Percentiles rank a stretch among this genome's conserved stretches.
phyloP scores from a whole-genome alignment of 2,329 filamentous ascomycete species.

The Zymoseptoria ardabiliae region DNA sequence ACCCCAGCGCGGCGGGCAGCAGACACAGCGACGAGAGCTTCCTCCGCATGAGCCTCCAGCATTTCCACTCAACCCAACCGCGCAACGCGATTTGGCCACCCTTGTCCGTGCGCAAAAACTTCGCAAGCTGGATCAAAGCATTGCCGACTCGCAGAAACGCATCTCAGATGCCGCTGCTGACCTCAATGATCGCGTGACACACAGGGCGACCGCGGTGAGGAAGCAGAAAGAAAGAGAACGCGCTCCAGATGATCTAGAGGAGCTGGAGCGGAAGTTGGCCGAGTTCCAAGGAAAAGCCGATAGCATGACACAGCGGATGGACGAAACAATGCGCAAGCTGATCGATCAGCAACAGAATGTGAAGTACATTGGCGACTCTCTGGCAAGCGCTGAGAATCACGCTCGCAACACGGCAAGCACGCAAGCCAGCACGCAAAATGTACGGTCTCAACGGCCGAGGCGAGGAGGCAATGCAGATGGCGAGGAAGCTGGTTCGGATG shows the following conservation, averaged over 20 bases:
- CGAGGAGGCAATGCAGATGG: conserved; percentile 15
- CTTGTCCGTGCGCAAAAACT: conserved; percentile 39
- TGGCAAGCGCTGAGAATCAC: conserved; percentile 38
- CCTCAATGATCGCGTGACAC: conserved; percentile 50
- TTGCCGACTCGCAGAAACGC: conserved; percentile 40
- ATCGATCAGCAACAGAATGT: conserved; percentile 50
- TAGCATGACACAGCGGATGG: conserved; percentile 47
- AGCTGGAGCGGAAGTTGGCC: conserved; percentile 35
- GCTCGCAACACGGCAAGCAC: conserved; percentile 29
- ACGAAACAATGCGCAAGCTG: conserved; percentile 49
- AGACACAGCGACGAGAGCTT: not conserved
- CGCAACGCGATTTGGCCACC: conserved; percentile 40
- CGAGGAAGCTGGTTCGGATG: conserved; percentile 29
- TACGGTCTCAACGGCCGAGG: conserved; percentile 20
- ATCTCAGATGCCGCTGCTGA: conserved; percentile 45
- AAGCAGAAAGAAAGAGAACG: conserved; percentile 29
- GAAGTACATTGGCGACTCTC: conserved; percentile 36
- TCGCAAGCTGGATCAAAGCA: conserved; percentile 41
- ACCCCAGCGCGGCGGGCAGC: not conserved
- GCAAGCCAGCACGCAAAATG: conserved; percentile 30
- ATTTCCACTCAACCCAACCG: conserved; percentile 43
- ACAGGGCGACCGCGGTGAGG: conserved; percentile 23
- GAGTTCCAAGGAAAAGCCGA: conserved; percentile 40
- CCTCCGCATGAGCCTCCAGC: conserved; percentile 48
- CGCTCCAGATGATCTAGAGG: conserved; percentile 29